Percentiles rank a stretch among this genome's conserved stretches.
Conservation (phyloP, 1,139 yeast species). For the Blastobotrys malaysiensis region DNA sequence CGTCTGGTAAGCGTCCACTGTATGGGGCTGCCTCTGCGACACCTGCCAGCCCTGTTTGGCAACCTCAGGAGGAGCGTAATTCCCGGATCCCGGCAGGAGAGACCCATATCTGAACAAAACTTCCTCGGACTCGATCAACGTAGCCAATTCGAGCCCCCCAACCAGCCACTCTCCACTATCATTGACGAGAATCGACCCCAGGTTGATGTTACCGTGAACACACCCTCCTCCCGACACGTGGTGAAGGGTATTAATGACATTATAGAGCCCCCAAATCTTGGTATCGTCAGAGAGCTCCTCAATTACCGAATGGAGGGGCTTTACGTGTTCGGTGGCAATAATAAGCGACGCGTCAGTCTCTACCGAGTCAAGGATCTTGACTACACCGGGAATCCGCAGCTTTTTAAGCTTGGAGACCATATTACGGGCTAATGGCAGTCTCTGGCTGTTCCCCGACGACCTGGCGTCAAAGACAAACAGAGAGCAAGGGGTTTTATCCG, state of each 20-base stretch:
- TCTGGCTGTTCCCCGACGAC: conserved; percentile 37
- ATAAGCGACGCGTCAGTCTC: conserved; percentile 56
- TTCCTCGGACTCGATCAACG: conserved; percentile 30
- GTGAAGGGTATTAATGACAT: conserved; percentile 15
- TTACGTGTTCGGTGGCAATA: conserved; percentile 70
- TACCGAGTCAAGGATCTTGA: conserved; percentile 59
- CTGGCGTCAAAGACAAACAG: conserved; percentile 58
- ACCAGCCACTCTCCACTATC: conserved; percentile 77
- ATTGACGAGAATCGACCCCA: conserved; percentile 52
- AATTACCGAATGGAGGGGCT: conserved; percentile 44
- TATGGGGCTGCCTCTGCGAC: conserved; percentile 33
- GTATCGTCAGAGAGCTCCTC: conserved; percentile 31
- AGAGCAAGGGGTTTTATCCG: conserved; percentile 41
- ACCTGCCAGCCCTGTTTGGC: conserved; percentile 40
- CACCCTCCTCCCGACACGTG: conserved; percentile 58
- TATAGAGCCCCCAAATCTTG: conserved; percentile 54
- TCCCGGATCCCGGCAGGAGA: conserved; percentile 32
- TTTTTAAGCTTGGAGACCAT: conserved; percentile 60
- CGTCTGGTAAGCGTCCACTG: conserved; percentile 54
- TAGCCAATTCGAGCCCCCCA: conserved; percentile 74
- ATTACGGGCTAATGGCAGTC: conserved; percentile 53
- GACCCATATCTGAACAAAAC: conserved; percentile 27
- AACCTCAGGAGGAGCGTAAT: conserved; percentile 44
- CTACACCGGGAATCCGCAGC: conserved; percentile 72
- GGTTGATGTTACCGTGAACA: conserved; percentile 59